phyloP scores from a whole-genome alignment of 1,139 yeast species.

The Diutina ranongensis region DNA sequence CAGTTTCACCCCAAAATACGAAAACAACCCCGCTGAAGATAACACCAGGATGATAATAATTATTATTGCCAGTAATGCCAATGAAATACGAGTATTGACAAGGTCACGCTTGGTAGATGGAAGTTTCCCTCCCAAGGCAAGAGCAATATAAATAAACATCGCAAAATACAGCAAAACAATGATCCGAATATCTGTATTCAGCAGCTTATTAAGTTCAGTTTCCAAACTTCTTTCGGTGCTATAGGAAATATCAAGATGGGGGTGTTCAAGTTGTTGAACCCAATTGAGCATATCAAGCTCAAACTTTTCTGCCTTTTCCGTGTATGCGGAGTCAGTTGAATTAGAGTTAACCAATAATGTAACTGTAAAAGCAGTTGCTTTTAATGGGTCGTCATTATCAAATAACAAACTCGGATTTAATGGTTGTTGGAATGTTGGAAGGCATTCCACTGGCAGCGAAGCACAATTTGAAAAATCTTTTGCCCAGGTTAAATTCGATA shows the following conservation, averaged over 20 bases:
- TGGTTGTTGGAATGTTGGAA: constrained; percentile 89
- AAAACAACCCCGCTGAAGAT: constrained; percentile 74
- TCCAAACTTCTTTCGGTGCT: constrained; percentile 77
- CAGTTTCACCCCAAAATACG: constrained; percentile 64
- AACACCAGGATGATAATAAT: constrained; percentile 73
- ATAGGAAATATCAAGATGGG: constrained; percentile 56
- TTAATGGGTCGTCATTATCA: constrained; percentile 36
- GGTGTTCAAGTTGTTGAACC: constrained; percentile 31
- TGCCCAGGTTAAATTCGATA: constrained; percentile 46
- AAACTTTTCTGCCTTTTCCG: constrained; percentile 43
- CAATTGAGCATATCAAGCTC: constrained; percentile 51
- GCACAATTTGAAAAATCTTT: constrained; percentile 48
- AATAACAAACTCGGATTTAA: constrained; percentile 60
- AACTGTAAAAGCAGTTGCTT: constrained; percentile 61
- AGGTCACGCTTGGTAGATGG: constrained; percentile 23
- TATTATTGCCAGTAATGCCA: constrained; percentile 73
- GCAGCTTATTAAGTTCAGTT: constrained; percentile 70
- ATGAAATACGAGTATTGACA: constrained; percentile 53
- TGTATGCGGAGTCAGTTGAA: constrained; percentile 22
- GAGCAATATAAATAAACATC: constrained; percentile 68
- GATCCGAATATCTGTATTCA: constrained; percentile 67
- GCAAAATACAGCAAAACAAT: constrained; percentile 63
- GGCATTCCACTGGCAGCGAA: constrained; percentile 73
- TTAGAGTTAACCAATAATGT: constrained; percentile 54
- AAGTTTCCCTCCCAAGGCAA: constrained; percentile 54